phyloP scores from a whole-genome alignment of 306 rosid species.

The Mimosa pudica region DNA sequence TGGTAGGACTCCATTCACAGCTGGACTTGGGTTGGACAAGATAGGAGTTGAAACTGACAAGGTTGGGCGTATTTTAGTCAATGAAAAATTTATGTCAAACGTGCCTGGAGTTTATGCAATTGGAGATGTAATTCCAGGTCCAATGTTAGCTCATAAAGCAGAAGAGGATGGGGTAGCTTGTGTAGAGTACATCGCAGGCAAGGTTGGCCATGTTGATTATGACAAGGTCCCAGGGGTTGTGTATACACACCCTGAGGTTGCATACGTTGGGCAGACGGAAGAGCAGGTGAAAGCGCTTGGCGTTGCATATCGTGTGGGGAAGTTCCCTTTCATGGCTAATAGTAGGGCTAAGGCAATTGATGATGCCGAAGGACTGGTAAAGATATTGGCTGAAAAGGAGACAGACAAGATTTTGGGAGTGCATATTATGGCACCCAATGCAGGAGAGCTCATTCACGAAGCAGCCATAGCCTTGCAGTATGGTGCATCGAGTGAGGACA shows the following conservation, averaged over 20 bases:
- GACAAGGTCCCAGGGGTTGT: slow-evolving; percentile 99
- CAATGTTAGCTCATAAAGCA: slow-evolving; percentile 98
- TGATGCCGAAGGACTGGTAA: slow-evolving; percentile 69
- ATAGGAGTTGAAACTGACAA: slow-evolving; percentile 91
- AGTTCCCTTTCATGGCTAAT: slow-evolving; percentile 73
- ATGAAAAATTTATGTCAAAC: slow-evolving; percentile 74
- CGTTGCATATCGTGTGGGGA: slow-evolving; percentile 64
- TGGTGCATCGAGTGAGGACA: slow-evolving; percentile 71
- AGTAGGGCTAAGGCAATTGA: slow-evolving; percentile 83
- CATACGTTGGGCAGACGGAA: slow-evolving; percentile 93
- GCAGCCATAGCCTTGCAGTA: slow-evolving; percentile 66
- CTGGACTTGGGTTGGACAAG: slow-evolving; percentile 82
- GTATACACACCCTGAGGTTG: slow-evolving; percentile 94
- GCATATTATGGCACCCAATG: slow-evolving; percentile 71
- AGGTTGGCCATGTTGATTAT: slow-evolving; percentile 95
- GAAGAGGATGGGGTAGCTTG: slow-evolving; percentile 99
- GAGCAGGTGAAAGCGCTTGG: slow-evolving; percentile 85
- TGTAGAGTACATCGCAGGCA: slow-evolving; percentile 93
- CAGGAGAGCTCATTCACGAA: slow-evolving; percentile 81
- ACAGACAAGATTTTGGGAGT: slow-evolving; percentile 76
- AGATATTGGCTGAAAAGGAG: slow-evolving; percentile 66
- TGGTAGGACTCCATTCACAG: slow-evolving; percentile 89
- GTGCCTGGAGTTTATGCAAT: slow-evolving; percentile 85
- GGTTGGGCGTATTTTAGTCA: slow-evolving; percentile 78
- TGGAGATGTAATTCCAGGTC: slow-evolving; percentile 98